Conservation (phyloP, 257 asterid genomes). For the Perilla frutescens region DNA sequence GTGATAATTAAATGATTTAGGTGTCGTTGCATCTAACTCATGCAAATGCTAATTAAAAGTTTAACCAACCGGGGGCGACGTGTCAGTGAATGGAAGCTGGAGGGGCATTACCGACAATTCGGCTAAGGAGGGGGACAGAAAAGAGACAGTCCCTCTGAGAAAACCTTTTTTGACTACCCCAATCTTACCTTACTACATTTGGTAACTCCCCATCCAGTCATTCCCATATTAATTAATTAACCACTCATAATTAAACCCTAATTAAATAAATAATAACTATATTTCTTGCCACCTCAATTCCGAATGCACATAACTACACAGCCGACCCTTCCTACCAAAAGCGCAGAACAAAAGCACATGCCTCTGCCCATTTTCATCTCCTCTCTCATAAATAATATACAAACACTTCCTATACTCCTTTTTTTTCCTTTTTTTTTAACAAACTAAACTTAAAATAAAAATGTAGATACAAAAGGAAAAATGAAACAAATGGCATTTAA, state of each 20-base stretch:
- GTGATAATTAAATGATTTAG: constrained; percentile 38
- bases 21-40: constrained; percentile 30
- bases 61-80: constrained; percentile 40
- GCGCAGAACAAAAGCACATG: constrained; percentile 87
- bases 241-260: neutral
- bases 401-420: neutral
- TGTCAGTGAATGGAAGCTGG: constrained; percentile 31
- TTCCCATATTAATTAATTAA: neutral
- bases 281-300: constrained; percentile 35
- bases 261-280: constrained; percentile 9
- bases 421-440: neutral
- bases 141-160: constrained; percentile 29
- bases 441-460: neutral
- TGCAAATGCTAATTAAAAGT: constrained; percentile 36
- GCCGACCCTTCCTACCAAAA: constrained; percentile 53
- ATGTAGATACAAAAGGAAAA: constrained; percentile 14
- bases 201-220: constrained; percentile 32
- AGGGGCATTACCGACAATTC: constrained; percentile 38
- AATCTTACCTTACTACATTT: constrained; percentile 34
- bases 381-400: constrained; percentile 42
- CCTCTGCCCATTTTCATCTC: constrained; percentile 44
- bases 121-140: constrained; percentile 13
- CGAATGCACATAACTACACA: constrained; percentile 30
- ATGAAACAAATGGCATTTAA: constrained; percentile 45
- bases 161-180: constrained; percentile 40